A percentile compares a stretch with the other conserved stretches of the same genome.
phyloP scores from a whole-genome alignment of 768 basidiomycete species.

The Mycena sanguinolenta region DNA sequence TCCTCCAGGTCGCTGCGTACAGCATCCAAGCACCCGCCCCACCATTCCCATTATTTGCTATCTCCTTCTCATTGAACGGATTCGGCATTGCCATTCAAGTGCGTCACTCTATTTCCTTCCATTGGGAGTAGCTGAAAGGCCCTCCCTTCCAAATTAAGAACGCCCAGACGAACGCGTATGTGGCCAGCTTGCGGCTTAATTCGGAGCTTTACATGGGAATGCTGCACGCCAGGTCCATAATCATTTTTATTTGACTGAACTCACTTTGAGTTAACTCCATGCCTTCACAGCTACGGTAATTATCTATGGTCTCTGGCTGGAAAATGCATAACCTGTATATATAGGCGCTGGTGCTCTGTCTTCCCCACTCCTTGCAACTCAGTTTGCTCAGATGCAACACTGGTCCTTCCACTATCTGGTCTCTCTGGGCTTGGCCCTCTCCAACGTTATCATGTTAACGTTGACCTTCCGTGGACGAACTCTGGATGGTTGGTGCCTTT shows the following conservation, averaged over 20 bases:
- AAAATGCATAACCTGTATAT: not conserved
- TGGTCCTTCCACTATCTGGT: constrained; percentile 78
- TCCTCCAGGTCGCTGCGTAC: constrained; percentile 59
- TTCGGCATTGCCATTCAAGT: constrained; percentile 65
- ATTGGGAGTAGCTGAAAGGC: not conserved
- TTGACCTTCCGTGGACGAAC: constrained; percentile 45
- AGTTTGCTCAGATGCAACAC: constrained; percentile 62
- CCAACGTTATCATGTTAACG: constrained; percentile 47
- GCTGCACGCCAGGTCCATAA: constrained; percentile 52
- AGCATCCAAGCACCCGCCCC: constrained; percentile 60
- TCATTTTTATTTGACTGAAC: not conserved
- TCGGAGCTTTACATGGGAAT: constrained; percentile 65
- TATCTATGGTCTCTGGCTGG: not conserved
- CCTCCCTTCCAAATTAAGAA: constrained; percentile 47
- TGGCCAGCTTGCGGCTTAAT: constrained; percentile 61
- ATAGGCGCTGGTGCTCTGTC: constrained; percentile 61
- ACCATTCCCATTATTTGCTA: constrained; percentile 65
- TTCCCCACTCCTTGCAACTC: constrained; percentile 75
- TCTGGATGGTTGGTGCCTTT: constrained; percentile 44
- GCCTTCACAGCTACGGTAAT: constrained; percentile 55
- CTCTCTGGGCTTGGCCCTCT: constrained; percentile 64
- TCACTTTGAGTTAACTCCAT: not conserved
- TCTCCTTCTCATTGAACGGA: constrained; percentile 61
- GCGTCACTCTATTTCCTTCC: not conserved
- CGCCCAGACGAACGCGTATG: constrained; percentile 67